Base-by-base conservation (phyloP, 1,139 yeast genomes). In the Lodderomyces elongisporus region DNA sequence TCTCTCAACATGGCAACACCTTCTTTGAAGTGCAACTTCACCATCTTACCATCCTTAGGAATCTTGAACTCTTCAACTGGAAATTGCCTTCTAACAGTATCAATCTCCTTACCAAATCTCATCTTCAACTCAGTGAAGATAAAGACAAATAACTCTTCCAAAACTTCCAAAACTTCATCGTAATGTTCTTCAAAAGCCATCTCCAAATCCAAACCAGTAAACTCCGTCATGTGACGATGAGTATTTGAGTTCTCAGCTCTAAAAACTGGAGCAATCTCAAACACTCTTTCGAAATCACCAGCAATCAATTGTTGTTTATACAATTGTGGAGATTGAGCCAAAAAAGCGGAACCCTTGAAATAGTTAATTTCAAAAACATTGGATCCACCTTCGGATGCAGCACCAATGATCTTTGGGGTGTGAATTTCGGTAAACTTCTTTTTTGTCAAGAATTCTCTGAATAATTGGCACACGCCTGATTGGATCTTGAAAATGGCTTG, bases 201-300 rank as follows among this genome's bases (percentile, higher is more conserved):
- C 65, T 91, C 99, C 68, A 91, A 67, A 73, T 91, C 99, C 53
- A 93, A 79, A 38, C 99, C 99, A 40, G 84, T 85, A 62, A 91
- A 91, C 64, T 91, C 99, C 39, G 99, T 91, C 96, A 91, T 83
- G 64, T 91, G 99, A 67, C 99, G 89, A 62, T 91, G 97, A 18
- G 98, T 91, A 69, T 91, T 88, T 44, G 97, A 89, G 72, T 91
- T 91, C 64, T 91, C 99, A 38, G 99, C 99, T 65, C 99, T 79
- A 76, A 91, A 91, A 36, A 91, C 98, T 31, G 99, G 97, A 2
- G 93, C 97, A 51, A 91, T 75, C 68, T 91, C 99, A 56, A 79
- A 93, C 33, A 91, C 99, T 52, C 76, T 79, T 67, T 91, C 98
- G 53, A 91, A 91, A 66, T 91, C 99, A 42, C 95, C 94, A 35